Evolutionary conservation across 2,329 filamentous ascomycete species (phyloP), one percentile per base, ranked within the genome.

Genomic region (Epichloe gansuensis): DNA sequence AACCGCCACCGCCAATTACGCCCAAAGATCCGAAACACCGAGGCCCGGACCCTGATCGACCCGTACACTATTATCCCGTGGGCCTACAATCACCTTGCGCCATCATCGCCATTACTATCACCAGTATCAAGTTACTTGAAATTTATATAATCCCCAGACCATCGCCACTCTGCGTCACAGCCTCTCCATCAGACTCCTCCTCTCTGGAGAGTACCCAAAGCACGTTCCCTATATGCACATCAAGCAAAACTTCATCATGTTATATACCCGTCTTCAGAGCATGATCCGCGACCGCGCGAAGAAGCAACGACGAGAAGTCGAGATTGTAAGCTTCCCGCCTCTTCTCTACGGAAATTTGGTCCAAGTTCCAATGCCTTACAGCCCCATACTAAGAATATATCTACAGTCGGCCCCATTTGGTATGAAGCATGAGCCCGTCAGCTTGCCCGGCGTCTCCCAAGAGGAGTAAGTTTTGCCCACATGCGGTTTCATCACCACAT

Each of bases 381-480:
- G n/a, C 46, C 43, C 48, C 6, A 9, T 9, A 28, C 43, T 55
- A 35, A 55, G 51, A 7, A 17, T 15, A 23, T 25, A 5, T 9
- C 28, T 35, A 17, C 55, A 82, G 79, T 81, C 78, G 48, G 73
- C 73, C 9, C 80, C 80, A 0, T 83, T 78, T 65, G 72, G 81
- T 62, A 76, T 82, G 60, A 75, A 76, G 61, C 74, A 73, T 54
- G 76, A 80, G 60, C 66, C 71, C n/a, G 68, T 75, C 42, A 66
- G 65, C 44, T 66, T 82, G 13, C 77, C 77, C 2, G 80, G 79
- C 41, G 69, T 82, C 43, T 76, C 75, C 46, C 72, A 79, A 57
- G 76, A 81, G 58, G 78, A 83, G 78, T 82, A 72, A 65, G 78
- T n/a, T 69, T 35, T 2, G 4, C 6, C 25, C 17, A 31, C 28